phyloP scores from a whole-genome alignment of 345 rosid species.

The thale cress (Arabidopsis thaliana) region TAIR10.1 NC_003071.7:12794001-12794500 shows the following conservation, averaged over 20 bases:
- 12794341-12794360: slow-evolving; percentile 93
- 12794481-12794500: neutral
- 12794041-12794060: neutral
- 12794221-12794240: neutral
- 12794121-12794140: slow-evolving; percentile 96
- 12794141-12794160: slow-evolving; percentile 81
- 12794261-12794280: slow-evolving; percentile 50
- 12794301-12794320: slow-evolving; percentile 70
- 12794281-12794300: slow-evolving; percentile 92
- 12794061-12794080: slow-evolving; percentile 43
- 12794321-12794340: slow-evolving; percentile 91
- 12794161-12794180: slow-evolving; percentile 87
- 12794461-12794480: neutral
- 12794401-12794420: slow-evolving; percentile 84
- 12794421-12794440: slow-evolving; percentile 92
- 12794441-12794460: slow-evolving; percentile 57
- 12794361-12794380: slow-evolving; percentile 91
- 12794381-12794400: slow-evolving; percentile 70
- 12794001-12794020: no score
- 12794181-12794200: slow-evolving; percentile 82
- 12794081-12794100: slow-evolving; percentile 97
- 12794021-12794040: neutral
- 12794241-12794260: neutral
- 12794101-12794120: slow-evolving; percentile 78
- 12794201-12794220: neutral